A percentile compares a stretch with the other conserved stretches of the same genome.
phyloP scores from a whole-genome alignment of 139 green algal species.

The Diplosphaera chodatii region DNA sequence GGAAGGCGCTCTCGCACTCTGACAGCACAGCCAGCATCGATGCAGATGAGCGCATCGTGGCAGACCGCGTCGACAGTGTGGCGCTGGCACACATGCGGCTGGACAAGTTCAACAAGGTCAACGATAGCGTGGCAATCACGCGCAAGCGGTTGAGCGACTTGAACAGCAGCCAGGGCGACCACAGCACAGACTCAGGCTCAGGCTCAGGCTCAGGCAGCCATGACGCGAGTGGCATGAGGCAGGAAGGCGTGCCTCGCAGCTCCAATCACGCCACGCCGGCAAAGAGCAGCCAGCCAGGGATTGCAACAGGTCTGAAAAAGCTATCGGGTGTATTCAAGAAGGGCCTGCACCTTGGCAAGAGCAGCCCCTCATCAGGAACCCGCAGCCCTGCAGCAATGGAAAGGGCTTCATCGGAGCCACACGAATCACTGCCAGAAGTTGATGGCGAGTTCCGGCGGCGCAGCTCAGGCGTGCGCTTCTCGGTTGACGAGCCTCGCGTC shows the following conservation, averaged over 20 bases:
- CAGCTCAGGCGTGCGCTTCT: no score
- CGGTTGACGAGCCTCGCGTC: no score
- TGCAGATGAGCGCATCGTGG: neutral
- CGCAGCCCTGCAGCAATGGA: no score
- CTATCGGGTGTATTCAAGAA: neutral
- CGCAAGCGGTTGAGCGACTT: neutral
- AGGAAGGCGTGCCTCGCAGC: no score
- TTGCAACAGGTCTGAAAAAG: no score
- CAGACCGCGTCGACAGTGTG: neutral
- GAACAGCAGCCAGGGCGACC: neutral
- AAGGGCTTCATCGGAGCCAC: no score
- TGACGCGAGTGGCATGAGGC: no score
- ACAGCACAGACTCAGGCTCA: neutral
- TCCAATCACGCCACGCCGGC: no score
- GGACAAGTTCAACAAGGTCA: neutral
- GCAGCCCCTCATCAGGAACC: neutral
- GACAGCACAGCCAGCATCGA: slow-evolving; percentile 1
- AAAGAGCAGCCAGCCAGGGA: no score
- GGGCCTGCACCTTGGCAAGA: neutral
- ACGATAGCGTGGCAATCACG: neutral
- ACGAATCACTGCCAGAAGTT: no score
- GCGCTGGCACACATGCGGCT: neutral
- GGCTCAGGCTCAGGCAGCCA: no score
- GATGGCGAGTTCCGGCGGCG: no score
- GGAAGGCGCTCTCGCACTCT: neutral